These are phyloP conservation scores for Mycena capillaripes DNA, from an alignment of 768 basidiomycete species.

Conservation along the genomic window DNA sequence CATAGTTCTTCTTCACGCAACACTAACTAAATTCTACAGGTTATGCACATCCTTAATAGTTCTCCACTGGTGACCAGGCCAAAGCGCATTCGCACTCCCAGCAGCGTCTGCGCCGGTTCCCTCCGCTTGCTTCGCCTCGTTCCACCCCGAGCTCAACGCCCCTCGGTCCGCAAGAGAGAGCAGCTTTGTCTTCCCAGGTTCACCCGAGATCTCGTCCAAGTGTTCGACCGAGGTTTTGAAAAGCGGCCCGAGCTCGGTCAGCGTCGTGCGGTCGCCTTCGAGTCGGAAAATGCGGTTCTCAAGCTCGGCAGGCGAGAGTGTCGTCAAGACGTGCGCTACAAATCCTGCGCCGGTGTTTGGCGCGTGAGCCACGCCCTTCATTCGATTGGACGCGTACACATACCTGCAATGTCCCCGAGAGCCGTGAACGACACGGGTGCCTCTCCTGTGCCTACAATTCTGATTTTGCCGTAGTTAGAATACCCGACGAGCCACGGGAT, in stretches of 20 bases:
- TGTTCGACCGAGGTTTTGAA: not conserved
- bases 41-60: not conserved
- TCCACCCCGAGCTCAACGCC: not conserved
- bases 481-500: constrained; percentile 46
- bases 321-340: not conserved
- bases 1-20: too few species aligned
- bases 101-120: not conserved
- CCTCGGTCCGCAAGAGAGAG: not conserved
- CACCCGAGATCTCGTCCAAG: not conserved
- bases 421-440: constrained; percentile 45
- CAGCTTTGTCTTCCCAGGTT: not conserved
- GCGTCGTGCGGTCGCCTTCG: not conserved
- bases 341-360: constrained; percentile 37
- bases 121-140: not conserved
- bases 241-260: not conserved
- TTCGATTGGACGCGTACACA: not conserved
- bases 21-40: too few species aligned
- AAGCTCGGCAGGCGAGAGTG: not conserved
- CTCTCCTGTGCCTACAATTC: constrained; percentile 48
- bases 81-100: not conserved
- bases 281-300: not conserved
- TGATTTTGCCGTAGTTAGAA: constrained; percentile 44
- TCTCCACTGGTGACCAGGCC: not conserved
- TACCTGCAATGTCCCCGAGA: constrained; percentile 43
- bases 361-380: too few species aligned